A percentile compares a stretch with the other conserved stretches of the same genome.
These are phyloP conservation scores for Scalesia atractyloides DNA, from an alignment of 129 eudicot species.

Conservation along the genomic window DNA sequence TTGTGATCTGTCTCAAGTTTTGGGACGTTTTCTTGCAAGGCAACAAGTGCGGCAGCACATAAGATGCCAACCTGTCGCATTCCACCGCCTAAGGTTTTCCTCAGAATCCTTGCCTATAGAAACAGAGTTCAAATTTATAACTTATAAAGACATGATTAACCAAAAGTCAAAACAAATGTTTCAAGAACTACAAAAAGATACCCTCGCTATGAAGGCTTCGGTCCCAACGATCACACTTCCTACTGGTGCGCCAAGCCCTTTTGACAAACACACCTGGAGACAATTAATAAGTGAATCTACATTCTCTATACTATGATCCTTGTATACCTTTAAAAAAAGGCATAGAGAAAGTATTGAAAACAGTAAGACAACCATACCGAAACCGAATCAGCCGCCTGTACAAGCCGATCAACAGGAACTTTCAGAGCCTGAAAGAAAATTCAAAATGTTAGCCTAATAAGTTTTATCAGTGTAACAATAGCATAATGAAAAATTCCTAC, in stretches of 20 bases:
- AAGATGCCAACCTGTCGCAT: conserved; percentile 95
- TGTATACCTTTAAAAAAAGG: not conserved
- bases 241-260: conserved; percentile 98
- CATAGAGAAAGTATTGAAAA: not conserved
- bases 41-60: conserved; percentile 96
- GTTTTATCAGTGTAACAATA: not conserved
- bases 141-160: not conserved
- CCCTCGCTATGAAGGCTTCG: conserved; percentile 69
- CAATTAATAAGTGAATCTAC: not conserved
- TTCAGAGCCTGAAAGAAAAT: conserved; percentile 73
- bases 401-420: conserved; percentile 90
- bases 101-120: conserved; percentile 68
- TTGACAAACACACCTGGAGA: conserved; percentile 83
- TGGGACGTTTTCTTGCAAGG: conserved; percentile 41
- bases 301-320: not conserved
- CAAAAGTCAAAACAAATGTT: conserved; percentile 2
- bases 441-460: not conserved
- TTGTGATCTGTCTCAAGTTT: conserved; percentile 61
- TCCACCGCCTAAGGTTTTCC: conserved; percentile 98
- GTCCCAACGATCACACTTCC: conserved; percentile 91
- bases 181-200: conserved; percentile 22
- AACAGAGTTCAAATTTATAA: not conserved
- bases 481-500: no score
- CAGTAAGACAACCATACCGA: conserved; percentile 49
- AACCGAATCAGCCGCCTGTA: conserved; percentile 97